Conservation (phyloP, 1,139 yeast genomes). For the Nematodospora anomalae region DNA sequence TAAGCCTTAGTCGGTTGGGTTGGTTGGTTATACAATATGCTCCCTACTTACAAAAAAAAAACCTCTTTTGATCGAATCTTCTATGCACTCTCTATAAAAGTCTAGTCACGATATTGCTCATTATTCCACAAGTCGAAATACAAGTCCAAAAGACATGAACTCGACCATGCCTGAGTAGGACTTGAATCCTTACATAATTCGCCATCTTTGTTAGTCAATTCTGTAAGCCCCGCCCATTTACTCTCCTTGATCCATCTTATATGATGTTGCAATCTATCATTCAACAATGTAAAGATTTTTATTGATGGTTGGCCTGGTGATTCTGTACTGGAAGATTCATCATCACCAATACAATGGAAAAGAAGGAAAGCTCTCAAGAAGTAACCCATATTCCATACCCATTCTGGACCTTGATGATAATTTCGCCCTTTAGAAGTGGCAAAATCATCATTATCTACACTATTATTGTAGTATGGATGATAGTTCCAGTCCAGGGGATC, state of each 20-base stretch:
- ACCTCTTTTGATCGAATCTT: too few relatives aligned
- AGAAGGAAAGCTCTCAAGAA: constrained; percentile 73
- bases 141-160: constrained; percentile 80
- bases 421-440: constrained; percentile 94
- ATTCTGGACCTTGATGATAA: constrained; percentile 98
- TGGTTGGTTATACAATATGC: too few relatives aligned
- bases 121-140: constrained; percentile 59
- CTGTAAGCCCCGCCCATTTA: constrained; percentile 93
- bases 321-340: constrained; percentile 7
- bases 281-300: constrained; percentile 37
- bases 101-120: constrained; percentile 9
- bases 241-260: constrained; percentile 68
- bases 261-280: constrained; percentile 61
- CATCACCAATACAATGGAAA: constrained; percentile 40
- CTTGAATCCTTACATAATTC: constrained; percentile 79
- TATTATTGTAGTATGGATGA: constrained; percentile 81
- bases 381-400: constrained; percentile 93
- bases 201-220: constrained; percentile 88
- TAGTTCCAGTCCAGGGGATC: constrained; percentile 93
- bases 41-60: too few relatives aligned
- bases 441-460: constrained; percentile 81
- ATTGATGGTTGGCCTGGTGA: constrained; percentile 36
- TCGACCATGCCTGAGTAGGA: constrained; percentile 97
- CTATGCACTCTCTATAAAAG: too few relatives aligned
- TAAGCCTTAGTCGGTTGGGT: too few relatives aligned